Conservation (phyloP, 805 yeast genomes). For the Henningerozyma blattae region DNA sequence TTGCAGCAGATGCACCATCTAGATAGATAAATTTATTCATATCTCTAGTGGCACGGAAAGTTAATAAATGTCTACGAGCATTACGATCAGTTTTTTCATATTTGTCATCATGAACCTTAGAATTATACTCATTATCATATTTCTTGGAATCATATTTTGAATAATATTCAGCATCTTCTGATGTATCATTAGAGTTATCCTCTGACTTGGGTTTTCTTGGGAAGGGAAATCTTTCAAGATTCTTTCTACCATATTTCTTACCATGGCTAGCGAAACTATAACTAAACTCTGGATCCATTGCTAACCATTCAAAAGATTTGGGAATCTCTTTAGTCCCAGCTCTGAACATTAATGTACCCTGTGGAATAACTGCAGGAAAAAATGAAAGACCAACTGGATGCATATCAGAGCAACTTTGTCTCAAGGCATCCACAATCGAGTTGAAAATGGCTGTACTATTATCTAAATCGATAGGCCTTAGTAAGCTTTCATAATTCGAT, state of each 20-base stretch:
- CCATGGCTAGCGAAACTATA: conserved; percentile 31
- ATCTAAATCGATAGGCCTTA: conserved; percentile 27
- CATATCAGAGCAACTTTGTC: conserved; percentile 38
- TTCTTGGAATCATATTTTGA: neutral
- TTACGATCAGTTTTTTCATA: neutral
- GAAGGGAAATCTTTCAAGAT: neutral
- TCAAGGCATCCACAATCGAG: conserved; percentile 39
- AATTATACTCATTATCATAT: neutral
- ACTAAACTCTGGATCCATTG: conserved; percentile 52
- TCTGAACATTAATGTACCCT: conserved; percentile 47
- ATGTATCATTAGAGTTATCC: neutral
- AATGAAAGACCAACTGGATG: conserved; percentile 46
- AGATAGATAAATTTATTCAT: conserved; percentile 37
- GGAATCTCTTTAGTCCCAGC: conserved; percentile 37
- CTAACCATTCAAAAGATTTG: conserved; percentile 44
- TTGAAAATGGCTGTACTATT: conserved; percentile 49
- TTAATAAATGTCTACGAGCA: conserved; percentile 13
- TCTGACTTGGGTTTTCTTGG: neutral
- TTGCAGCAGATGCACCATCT: conserved; percentile 67
- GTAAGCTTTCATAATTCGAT: conserved; percentile 14
- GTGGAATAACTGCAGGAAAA: conserved; percentile 49
- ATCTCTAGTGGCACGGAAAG: conserved; percentile 37
- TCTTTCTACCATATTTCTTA: conserved; percentile 13
- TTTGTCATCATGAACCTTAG: no score
- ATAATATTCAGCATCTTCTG: neutral